Percentiles rank a stretch among this genome's conserved stretches.
Conservation (phyloP, 108 stramenopile species). For the Nitzschia inconspicua region DNA sequence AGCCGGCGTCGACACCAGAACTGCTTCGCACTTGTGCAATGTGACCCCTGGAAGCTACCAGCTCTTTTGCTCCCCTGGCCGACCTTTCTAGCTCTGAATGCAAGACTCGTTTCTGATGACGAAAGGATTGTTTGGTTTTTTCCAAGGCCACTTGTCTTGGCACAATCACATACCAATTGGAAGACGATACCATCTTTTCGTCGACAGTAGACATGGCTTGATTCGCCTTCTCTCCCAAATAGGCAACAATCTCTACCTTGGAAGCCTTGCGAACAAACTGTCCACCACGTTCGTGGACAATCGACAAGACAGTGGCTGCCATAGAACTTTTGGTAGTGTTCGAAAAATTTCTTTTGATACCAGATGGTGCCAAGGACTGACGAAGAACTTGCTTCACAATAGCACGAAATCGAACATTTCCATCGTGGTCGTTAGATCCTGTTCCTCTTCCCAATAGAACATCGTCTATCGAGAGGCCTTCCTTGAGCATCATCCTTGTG, state of each 20-base stretch:
- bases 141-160: conserved; percentile 12
- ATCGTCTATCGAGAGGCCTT: conserved; percentile 1
- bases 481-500: no score
- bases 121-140: conserved; percentile 22
- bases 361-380: conserved; percentile 14
- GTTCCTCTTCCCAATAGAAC: conserved; percentile 29
- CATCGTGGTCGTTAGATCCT: conserved; percentile 21
- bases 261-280: conserved; percentile 3
- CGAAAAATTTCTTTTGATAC: conserved; percentile 22
- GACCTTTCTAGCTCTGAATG: no score
- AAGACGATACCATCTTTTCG: not conserved
- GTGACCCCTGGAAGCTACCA: no score
- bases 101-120: not conserved
- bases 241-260: conserved; percentile 17
- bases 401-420: conserved; percentile 24
- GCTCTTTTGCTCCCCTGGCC: no score
- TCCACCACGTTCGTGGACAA: not conserved
- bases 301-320: not conserved
- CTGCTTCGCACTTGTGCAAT: no score
- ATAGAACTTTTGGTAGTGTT: not conserved
- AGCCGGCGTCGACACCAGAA: no score
- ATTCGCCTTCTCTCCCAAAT: conserved; percentile 1
- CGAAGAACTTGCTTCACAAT: conserved; percentile 2
- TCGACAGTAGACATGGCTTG: not conserved
- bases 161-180: conserved; percentile 13